phyloP scores from a whole-genome alignment of 257 asterid species.

The Lycium barbarum region DNA sequence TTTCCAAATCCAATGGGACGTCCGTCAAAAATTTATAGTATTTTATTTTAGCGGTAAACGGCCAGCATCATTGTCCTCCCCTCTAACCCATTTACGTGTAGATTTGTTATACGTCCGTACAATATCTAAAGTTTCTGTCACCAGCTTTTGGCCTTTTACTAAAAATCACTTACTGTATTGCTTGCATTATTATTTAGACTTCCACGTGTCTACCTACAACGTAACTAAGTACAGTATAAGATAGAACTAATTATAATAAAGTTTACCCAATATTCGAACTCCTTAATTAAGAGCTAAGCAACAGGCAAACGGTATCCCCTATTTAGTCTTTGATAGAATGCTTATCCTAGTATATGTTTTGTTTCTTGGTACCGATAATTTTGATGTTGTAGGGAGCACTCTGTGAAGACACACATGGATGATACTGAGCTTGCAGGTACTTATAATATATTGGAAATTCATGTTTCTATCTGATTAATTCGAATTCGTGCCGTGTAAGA shows the following conservation, averaged over 20 bases:
- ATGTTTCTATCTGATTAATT: not conserved
- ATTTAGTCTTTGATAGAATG: not conserved
- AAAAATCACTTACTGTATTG: not conserved
- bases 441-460: not conserved
- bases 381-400: constrained; percentile 8
- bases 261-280: not conserved
- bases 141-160: not conserved
- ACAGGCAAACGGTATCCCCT: not conserved
- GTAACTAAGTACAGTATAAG: not conserved
- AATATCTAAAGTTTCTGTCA: not conserved
- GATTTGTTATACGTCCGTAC: not conserved
- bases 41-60: too few species aligned
- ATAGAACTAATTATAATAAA: not conserved
- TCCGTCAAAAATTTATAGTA: not conserved
- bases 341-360: not conserved
- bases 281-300: not conserved
- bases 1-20: not conserved
- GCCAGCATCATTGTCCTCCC: not conserved
- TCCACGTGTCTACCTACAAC: not conserved
- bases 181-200: not conserved
- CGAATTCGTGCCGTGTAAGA: not conserved
- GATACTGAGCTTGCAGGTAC: not conserved
- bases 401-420: not conserved
- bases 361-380: not conserved
- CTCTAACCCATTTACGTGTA: not conserved